Conservation (phyloP, 2,329 filamentous ascomycete species). For the Thermothelomyces thermophilus region DNA sequence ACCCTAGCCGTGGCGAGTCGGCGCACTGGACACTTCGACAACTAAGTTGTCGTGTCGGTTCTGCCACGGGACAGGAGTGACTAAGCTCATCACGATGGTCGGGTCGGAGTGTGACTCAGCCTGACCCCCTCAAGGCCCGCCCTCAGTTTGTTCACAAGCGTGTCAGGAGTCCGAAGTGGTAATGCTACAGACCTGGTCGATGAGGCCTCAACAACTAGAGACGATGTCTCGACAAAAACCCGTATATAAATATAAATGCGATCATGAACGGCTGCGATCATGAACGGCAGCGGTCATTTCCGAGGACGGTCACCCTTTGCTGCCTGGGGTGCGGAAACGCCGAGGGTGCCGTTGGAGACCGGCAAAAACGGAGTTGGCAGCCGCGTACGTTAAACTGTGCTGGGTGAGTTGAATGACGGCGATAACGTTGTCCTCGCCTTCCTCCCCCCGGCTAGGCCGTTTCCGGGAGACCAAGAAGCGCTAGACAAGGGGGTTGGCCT, state of each 20-base stretch:
- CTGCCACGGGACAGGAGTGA: neutral
- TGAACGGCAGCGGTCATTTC: neutral
- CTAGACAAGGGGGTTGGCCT: conserved; percentile 23
- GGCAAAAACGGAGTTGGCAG: neutral
- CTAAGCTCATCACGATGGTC: neutral
- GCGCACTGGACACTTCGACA: neutral
- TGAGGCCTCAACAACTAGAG: too few relatives aligned
- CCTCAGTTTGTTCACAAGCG: too few relatives aligned
- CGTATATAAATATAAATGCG: too few relatives aligned
- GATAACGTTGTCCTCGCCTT: conserved; percentile 17
- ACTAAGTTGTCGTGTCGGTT: neutral
- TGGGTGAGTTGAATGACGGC: neutral
- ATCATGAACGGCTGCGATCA: conserved; percentile 1
- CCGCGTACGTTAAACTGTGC: conserved; percentile 13
- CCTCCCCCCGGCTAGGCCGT: conserved; percentile 17
- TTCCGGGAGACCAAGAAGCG: conserved; percentile 13
- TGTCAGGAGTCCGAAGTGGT: too few relatives aligned
- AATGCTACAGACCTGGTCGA: too few relatives aligned
- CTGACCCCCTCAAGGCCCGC: neutral
- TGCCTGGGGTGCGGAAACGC: neutral
- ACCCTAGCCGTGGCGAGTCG: conserved; percentile 6
- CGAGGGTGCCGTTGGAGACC: neutral
- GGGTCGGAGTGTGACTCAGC: neutral
- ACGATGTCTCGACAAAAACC: too few relatives aligned
- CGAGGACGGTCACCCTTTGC: neutral